Conservation (phyloP, 2,329 filamentous ascomycete species). For the Pseudogymnoascus sp. region DNA sequence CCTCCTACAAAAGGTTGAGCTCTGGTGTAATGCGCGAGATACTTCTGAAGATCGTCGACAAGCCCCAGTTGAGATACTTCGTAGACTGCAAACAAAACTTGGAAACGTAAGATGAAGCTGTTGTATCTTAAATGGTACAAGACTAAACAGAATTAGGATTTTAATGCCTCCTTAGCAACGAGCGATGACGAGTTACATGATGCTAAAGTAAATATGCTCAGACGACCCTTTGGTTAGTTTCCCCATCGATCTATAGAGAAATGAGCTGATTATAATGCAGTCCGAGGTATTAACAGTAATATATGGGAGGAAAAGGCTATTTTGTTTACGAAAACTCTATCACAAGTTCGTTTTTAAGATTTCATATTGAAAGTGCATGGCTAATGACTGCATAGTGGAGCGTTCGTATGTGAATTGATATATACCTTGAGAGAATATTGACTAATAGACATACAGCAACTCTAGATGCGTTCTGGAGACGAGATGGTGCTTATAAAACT, state of each 20-base stretch:
- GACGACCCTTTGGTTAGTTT: slow-evolving; percentile 11
- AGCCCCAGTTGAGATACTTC: slow-evolving; percentile 10
- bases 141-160: slow-evolving; percentile 11
- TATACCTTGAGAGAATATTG: neutral
- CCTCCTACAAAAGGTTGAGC: slow-evolving; percentile 13
- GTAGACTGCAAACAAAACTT: slow-evolving; percentile 12
- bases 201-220: slow-evolving; percentile 10
- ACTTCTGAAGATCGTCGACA: neutral
- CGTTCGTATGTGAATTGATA: neutral
- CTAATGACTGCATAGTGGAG: neutral
- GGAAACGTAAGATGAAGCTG: slow-evolving; percentile 9
- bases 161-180: slow-evolving; percentile 8
- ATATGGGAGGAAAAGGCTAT: slow-evolving; percentile 13
- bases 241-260: neutral
- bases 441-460: slow-evolving; percentile 12
- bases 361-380: neutral
- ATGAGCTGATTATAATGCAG: slow-evolving; percentile 12
- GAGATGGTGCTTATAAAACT: slow-evolving; percentile 14
- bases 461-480: slow-evolving; percentile 15
- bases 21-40: slow-evolving; percentile 16
- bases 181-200: neutral
- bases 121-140: neutral
- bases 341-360: slow-evolving; percentile 12
- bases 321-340: neutral
- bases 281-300: slow-evolving; percentile 5